These are phyloP conservation scores for Kentomonas sorsogonicus DNA, from an alignment of 208 protist species.

Conservation along the genomic window DNA sequence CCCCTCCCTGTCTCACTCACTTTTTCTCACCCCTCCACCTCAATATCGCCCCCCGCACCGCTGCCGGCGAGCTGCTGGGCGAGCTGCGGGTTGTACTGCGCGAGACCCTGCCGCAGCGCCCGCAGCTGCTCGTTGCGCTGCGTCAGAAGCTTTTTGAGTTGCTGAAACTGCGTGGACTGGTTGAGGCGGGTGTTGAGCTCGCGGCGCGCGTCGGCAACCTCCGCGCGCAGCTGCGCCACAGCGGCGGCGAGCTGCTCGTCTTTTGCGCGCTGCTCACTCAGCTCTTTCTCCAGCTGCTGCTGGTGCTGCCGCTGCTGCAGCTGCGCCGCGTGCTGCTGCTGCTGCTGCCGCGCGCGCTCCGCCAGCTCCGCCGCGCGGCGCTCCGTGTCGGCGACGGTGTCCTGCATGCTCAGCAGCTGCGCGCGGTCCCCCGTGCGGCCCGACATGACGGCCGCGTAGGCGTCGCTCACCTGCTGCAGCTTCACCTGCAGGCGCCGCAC, in stretches of 20 bases:
- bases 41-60: constrained; percentile 36
- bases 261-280: too few species aligned
- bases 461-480: constrained; percentile 55
- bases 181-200: constrained; percentile 60
- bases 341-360: constrained; percentile 32
- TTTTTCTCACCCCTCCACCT: too few species aligned
- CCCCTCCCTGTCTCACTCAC: too few species aligned
- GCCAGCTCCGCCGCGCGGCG: constrained; percentile 26
- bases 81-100: constrained; percentile 37
- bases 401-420: constrained; percentile 45
- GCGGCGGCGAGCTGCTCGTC: constrained; percentile 21
- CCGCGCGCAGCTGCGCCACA: constrained; percentile 39
- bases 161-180: constrained; percentile 75
- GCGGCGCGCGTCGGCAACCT: constrained; percentile 49
- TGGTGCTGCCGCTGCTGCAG: constrained; percentile 47
- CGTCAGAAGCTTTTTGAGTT: constrained; percentile 60
- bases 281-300: too few species aligned
- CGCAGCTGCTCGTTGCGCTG: constrained; percentile 58
- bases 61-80: too few species aligned
- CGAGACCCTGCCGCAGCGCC: constrained; percentile 36
- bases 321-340: constrained; percentile 22
- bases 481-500: constrained; percentile 55
- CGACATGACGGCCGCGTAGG: constrained; percentile 51
- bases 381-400: constrained; percentile 43
- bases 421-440: constrained; percentile 35